Conservation (phyloP, 2,329 filamentous ascomycete genomes). For the Ophiostoma sp. region DNA sequence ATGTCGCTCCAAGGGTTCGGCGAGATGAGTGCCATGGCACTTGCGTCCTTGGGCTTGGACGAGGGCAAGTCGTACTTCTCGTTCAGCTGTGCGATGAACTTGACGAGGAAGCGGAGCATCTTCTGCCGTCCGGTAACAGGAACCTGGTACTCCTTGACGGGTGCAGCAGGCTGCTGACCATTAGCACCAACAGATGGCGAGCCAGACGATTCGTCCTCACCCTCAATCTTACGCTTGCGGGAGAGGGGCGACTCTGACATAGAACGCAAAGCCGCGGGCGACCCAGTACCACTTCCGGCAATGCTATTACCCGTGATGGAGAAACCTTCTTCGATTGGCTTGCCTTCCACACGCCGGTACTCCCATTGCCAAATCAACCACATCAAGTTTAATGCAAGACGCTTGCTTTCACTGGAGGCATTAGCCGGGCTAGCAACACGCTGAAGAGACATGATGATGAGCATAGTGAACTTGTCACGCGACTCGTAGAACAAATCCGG, state of each 20-base stretch:
- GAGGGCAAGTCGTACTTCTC: slow-evolving; percentile 78
- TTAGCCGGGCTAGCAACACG: slow-evolving; percentile 82
- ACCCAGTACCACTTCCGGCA: not conserved
- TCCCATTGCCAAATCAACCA: slow-evolving; percentile 91
- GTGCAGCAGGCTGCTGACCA: slow-evolving; percentile 17
- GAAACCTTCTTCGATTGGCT: slow-evolving; percentile 30
- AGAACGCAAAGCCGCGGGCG: slow-evolving; percentile 34
- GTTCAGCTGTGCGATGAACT: slow-evolving; percentile 85
- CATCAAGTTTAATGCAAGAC: slow-evolving; percentile 84
- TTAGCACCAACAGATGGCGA: slow-evolving; percentile 32
- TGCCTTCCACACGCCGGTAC: slow-evolving; percentile 67
- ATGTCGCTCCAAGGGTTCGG: slow-evolving; percentile 64
- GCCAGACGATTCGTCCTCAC: slow-evolving; percentile 29
- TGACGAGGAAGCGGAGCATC: slow-evolving; percentile 90
- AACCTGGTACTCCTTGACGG: slow-evolving; percentile 63
- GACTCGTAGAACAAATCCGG: slow-evolving; percentile 92
- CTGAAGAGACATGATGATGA: slow-evolving; percentile 81
- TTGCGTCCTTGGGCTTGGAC: slow-evolving; percentile 56
- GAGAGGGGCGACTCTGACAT: slow-evolving; percentile 64
- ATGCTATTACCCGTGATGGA: not conserved
- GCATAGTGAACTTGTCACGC: slow-evolving; percentile 79
- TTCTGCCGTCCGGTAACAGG: slow-evolving; percentile 63
- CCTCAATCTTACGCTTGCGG: slow-evolving; percentile 72
- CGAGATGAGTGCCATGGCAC: slow-evolving; percentile 40
- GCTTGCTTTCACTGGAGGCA: slow-evolving; percentile 85